Evolutionary conservation across 768 basidiomycete genomes (phyloP).

Genomic region (Holtermannia corniformis): DNA sequence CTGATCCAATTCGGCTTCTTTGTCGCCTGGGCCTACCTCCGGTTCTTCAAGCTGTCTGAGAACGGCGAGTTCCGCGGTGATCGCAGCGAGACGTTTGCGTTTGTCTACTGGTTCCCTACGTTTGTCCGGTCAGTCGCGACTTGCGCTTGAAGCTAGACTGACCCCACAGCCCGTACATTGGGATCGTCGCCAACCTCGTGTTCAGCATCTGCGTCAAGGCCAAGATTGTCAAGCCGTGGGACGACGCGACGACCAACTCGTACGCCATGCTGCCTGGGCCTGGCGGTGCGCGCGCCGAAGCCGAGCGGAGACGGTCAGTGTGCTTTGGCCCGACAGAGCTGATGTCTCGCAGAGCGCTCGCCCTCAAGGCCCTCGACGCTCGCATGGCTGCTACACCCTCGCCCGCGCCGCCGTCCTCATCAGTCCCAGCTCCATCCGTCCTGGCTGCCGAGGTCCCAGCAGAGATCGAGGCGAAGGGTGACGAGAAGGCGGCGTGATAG

Average conservation of each 20-base stretch:
- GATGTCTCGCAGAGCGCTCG: conserved; percentile 61
- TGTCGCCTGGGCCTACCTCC: conserved; percentile 85
- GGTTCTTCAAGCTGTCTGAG: conserved; percentile 87
- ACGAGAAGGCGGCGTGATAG: not conserved
- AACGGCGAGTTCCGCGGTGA: conserved; percentile 67
- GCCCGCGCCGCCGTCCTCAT: conserved; percentile 16
- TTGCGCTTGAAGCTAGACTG: not conserved
- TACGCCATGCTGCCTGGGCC: conserved; percentile 60
- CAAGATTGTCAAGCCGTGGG: conserved; percentile 61
- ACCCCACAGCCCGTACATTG: conserved; percentile 57
- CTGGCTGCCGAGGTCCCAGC: not conserved
- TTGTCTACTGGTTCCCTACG: conserved; percentile 94
- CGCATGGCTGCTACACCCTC: conserved; percentile 53
- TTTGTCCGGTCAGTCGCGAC: conserved; percentile 65
- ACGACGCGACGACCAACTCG: conserved; percentile 32
- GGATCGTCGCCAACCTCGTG: conserved; percentile 57
- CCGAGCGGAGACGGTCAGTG: conserved; percentile 79
- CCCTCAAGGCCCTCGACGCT: conserved; percentile 92
- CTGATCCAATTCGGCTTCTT: conserved; percentile 98
- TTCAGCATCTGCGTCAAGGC: conserved; percentile 54
- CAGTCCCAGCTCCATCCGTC: not conserved
- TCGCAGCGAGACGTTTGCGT: conserved; percentile 88
- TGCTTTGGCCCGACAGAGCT: not conserved
- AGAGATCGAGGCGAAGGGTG: not conserved
- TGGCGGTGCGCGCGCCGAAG: conserved; percentile 86